These are phyloP conservation scores for Microstegium vimineum DNA, from an alignment of 176 grass and related monocot species.

Conservation along the genomic window DNA sequence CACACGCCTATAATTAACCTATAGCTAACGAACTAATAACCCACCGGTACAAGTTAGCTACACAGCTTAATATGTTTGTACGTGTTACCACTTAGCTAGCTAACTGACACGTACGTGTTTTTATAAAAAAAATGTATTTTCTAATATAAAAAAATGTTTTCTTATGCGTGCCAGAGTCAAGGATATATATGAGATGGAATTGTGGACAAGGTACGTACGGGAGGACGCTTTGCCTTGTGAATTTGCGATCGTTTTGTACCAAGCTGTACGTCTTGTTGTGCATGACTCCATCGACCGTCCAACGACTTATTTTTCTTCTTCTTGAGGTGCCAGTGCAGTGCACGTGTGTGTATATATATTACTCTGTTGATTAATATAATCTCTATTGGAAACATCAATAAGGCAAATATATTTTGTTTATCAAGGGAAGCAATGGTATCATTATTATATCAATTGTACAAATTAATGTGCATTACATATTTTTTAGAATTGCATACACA, in stretches of 20 bases:
- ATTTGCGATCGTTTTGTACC: neutral
- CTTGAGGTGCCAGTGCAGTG: conserved; percentile 10
- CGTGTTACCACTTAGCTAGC: too few relatives aligned
- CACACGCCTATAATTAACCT: too few relatives aligned
- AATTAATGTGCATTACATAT: too few relatives aligned
- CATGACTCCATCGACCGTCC: neutral
- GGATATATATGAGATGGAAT: neutral
- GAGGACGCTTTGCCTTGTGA: neutral
- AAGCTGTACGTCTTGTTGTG: neutral
- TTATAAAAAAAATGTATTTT: too few relatives aligned
- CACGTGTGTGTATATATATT: too few relatives aligned
- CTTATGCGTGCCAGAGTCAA: neutral
- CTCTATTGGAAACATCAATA: neutral
- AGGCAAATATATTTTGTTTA: neutral
- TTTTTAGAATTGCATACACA: too few relatives aligned
- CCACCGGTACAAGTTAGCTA: too few relatives aligned
- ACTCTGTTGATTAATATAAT: neutral
- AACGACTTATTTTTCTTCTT: conserved; percentile 10
- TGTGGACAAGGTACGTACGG: neutral
- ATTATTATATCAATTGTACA: too few relatives aligned
- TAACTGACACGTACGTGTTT: neutral
- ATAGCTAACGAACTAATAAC: too few relatives aligned
- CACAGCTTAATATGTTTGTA: too few relatives aligned
- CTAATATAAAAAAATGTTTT: too few relatives aligned
- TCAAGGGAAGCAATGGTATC: too few relatives aligned